Percentiles rank a stretch among this genome's conserved stretches.
phyloP scores from a whole-genome alignment of 345 rosid genomes.

The Isatis tinctoria region DNA sequence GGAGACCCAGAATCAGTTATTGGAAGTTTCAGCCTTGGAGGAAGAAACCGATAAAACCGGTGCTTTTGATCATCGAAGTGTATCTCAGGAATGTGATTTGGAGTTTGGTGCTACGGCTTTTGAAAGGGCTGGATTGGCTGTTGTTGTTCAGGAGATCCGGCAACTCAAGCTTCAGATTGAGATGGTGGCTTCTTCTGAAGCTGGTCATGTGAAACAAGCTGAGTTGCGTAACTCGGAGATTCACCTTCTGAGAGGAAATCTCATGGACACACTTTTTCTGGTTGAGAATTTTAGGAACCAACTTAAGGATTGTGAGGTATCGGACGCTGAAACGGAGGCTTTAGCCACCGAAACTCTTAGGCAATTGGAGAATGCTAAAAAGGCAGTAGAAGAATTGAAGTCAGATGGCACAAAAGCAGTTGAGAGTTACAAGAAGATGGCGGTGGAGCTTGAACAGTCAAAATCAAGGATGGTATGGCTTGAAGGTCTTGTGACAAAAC shows the following conservation, averaged over 20 bases:
- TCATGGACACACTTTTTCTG: conserved; percentile 54
- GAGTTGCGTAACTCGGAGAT: conserved; percentile 57
- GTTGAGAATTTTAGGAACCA: conserved; percentile 73
- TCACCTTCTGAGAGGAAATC: conserved; percentile 59
- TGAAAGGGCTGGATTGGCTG: conserved; percentile 54
- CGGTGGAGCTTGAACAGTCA: conserved; percentile 66
- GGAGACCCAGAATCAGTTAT: conserved; percentile 51
- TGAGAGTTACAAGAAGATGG: conserved; percentile 58
- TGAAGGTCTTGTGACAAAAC: conserved; percentile 49
- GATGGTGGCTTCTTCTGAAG: conserved; percentile 56
- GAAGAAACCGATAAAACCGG: conserved; percentile 27
- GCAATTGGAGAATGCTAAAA: conserved; percentile 74
- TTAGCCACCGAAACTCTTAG: conserved; percentile 61
- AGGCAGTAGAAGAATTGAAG: conserved; percentile 57
- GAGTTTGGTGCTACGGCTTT: conserved; percentile 45
- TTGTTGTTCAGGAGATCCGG: conserved; percentile 70
- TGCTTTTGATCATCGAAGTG: conserved; percentile 36
- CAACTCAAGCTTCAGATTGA: conserved; percentile 64
- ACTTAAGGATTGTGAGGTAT: conserved; percentile 65
- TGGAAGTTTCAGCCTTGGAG: conserved; percentile 50
- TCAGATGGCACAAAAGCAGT: conserved; percentile 52
- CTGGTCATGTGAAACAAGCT: conserved; percentile 46
- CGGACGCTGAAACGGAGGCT: conserved; percentile 77
- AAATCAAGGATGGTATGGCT: conserved; percentile 45
- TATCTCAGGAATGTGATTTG: conserved; percentile 48